Percentiles rank a stretch among this genome's conserved stretches.
Evolutionary conservation across 768 basidiomycete species (phyloP).

Genomic region (Agrocybe praecox): DNA sequence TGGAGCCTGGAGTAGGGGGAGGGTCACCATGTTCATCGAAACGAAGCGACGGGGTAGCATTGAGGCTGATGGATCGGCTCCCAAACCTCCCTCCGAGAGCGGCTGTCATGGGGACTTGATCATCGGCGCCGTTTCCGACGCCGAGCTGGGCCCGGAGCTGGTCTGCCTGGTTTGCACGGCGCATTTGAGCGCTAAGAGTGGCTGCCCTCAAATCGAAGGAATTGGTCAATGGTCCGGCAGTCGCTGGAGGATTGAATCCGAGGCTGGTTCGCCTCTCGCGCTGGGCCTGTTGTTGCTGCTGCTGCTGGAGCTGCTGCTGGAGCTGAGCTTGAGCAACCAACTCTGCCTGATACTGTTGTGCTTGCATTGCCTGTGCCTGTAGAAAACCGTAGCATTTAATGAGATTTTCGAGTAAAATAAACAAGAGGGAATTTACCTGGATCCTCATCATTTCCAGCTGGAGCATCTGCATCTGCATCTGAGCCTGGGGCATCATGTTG

Average conservation of each 20-base stretch:
- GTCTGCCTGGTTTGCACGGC: constrained; percentile 72
- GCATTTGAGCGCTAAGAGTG: constrained; percentile 57
- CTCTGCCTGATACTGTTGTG: constrained; percentile 77
- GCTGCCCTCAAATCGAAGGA: constrained; percentile 68
- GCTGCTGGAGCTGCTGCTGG: constrained; percentile 27
- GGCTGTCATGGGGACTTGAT: constrained; percentile 81
- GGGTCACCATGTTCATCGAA: constrained; percentile 44
- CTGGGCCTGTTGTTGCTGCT: constrained; percentile 36
- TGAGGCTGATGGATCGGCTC: constrained; percentile 55
- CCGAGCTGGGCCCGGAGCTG: constrained; percentile 64
- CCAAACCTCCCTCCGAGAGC: constrained; percentile 78
- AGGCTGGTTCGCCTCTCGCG: constrained; percentile 50
- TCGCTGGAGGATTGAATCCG: constrained; percentile 59
- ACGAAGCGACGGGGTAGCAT: constrained; percentile 19
- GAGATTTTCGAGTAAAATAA: constrained; percentile 10
- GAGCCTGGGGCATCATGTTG: constrained; percentile 44
- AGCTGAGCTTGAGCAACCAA: constrained; percentile 60
- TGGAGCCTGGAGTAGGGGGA: constrained; percentile 61
- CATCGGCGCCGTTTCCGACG: constrained; percentile 42
- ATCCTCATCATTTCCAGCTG: constrained; percentile 82
- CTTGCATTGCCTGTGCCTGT: constrained; percentile 69
- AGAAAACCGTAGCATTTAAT: constrained; percentile 16
- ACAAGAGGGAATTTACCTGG: constrained; percentile 53
- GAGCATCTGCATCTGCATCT: constrained; percentile 81
- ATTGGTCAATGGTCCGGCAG: constrained; percentile 69